A percentile compares a stretch with the other conserved stretches of the same genome.
Evolutionary conservation across 805 yeast genomes (phyloP).

Genomic region (Wickerhamomyces sydowiorum): DNA sequence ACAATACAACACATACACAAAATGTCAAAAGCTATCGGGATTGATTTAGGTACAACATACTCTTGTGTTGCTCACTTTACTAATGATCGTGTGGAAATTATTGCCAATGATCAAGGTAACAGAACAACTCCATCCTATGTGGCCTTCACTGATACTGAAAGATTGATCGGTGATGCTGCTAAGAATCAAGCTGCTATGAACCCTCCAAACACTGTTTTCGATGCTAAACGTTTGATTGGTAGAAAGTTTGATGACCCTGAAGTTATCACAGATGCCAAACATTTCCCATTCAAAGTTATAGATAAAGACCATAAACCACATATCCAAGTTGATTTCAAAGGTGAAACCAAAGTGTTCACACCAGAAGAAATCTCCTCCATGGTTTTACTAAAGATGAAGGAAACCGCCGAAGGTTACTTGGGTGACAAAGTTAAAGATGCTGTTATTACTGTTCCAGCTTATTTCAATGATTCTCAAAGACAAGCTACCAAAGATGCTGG

Average conservation of each 20-base stretch:
- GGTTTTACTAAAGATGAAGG: slow-evolving; percentile 90
- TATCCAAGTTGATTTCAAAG: slow-evolving; percentile 82
- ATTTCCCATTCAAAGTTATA: slow-evolving; percentile 80
- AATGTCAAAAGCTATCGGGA: slow-evolving; percentile 64
- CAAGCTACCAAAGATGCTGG: slow-evolving; percentile 99
- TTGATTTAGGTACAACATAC: slow-evolving; percentile 96
- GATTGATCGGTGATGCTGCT: slow-evolving; percentile 96
- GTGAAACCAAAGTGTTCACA: slow-evolving; percentile 79
- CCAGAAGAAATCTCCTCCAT: slow-evolving; percentile 95
- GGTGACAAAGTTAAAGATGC: slow-evolving; percentile 84
- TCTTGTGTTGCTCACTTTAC: slow-evolving; percentile 91
- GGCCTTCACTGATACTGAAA: slow-evolving; percentile 92
- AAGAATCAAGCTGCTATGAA: slow-evolving; percentile 98
- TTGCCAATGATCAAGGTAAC: slow-evolving; percentile 98
- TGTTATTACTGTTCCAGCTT: slow-evolving; percentile 94
- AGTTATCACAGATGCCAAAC: slow-evolving; percentile 75
- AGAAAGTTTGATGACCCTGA: slow-evolving; percentile 74
- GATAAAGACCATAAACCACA: slow-evolving; percentile 82
- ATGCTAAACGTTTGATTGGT: slow-evolving; percentile 93
- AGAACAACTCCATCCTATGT: slow-evolving; percentile 97
- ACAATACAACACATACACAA: slow-evolving; percentile 6
- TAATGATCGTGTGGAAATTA: slow-evolving; percentile 87
- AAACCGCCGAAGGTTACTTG: slow-evolving; percentile 82
- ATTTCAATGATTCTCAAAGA: slow-evolving; percentile 96
- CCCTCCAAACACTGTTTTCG: slow-evolving; percentile 89